These are phyloP conservation scores for Nothophaeocryptopus gaeumannii DNA, from an alignment of 2,329 filamentous ascomycete genomes.

Conservation along the genomic window DNA sequence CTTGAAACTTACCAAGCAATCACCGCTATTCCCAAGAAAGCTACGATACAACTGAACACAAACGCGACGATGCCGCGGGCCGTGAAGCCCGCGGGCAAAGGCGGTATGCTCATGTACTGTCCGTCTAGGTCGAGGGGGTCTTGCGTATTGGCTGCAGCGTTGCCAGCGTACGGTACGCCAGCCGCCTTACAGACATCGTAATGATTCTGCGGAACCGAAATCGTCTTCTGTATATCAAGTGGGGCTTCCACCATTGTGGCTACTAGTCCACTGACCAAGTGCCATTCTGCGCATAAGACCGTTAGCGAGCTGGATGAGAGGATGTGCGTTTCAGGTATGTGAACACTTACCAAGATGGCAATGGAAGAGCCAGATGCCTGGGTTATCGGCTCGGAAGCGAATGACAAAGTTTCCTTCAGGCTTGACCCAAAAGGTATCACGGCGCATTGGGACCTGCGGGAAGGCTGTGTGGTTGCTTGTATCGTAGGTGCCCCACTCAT, in stretches of 20 bases:
- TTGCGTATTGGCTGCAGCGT: constrained; percentile 69
- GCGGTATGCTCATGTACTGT: constrained; percentile 54
- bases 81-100: constrained; percentile 68
- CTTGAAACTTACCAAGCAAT: constrained; percentile 62
- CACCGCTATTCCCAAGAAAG: constrained; percentile 64
- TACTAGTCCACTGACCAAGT: constrained; percentile 51
- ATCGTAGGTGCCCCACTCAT: constrained; percentile 34
- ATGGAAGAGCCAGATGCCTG: constrained; percentile 48
- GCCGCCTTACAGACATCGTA: constrained; percentile 57
- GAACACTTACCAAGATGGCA: constrained; percentile 33
- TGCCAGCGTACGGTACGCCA: constrained; percentile 55
- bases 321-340: not conserved
- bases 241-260: constrained; percentile 53
- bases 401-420: constrained; percentile 56
- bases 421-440: constrained; percentile 55
- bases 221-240: constrained; percentile 57
- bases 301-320: constrained; percentile 4
- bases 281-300: constrained; percentile 46
- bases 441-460: constrained; percentile 45
- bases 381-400: constrained; percentile 47
- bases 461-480: constrained; percentile 36
- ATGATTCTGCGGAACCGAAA: constrained; percentile 63
- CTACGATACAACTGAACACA: constrained; percentile 67
- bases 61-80: constrained; percentile 69
- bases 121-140: constrained; percentile 63